Evolutionary conservation across 2,329 filamentous ascomycete species (phyloP), one percentile per base, ranked within the genome.

Genomic region (Chalaropsis ovoidea): DNA sequence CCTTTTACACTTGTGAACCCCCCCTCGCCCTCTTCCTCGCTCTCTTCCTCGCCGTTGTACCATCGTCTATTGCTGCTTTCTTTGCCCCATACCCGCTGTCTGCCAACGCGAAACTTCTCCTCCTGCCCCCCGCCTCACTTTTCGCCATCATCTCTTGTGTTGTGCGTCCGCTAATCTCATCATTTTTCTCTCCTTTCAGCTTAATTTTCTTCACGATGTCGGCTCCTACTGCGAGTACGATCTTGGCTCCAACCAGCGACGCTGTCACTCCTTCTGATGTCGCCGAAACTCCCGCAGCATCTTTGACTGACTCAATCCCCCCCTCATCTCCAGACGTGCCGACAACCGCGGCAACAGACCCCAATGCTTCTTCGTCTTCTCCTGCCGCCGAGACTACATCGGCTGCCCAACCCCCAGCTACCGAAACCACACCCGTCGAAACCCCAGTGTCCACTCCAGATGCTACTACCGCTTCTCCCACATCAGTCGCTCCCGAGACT

Each of bases 391-490:
- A 58, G 17, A 52, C 67, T 7, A 39, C 67, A 13, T 52, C 67
- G 7, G 6, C 68, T 52, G 39, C 67, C 3, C 15, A 68, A 31
- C 56, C 68, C 5, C 56, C 68, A 15, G 58, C 64, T 52, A n/a
- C 61, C 15, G 19, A 62, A 42, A 56, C 64, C 54, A 52, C 54
- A 1, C 31, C 67, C 39, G 35, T 52, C 27, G 41, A 71, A 42
- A 39, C 68, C 13, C n/a, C 69, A 43, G 67, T 68, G n/a, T 67
- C 69, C 8, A 69, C 71, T 1, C 22, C 31, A 42, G 63, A 64
- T 17, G 42, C 22, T 24, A 58, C 47, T 39, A 64, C 19, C 17
- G 35, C 49, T 8, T 49, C 63, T 24, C 27, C 52, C 31, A 61
- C 63, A 47, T n/a, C 52, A 61, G 63, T 72, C 2, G 56, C 72